Conservation (phyloP, 2,329 filamentous ascomycete genomes). For the Aspergillus melleus region DNA sequence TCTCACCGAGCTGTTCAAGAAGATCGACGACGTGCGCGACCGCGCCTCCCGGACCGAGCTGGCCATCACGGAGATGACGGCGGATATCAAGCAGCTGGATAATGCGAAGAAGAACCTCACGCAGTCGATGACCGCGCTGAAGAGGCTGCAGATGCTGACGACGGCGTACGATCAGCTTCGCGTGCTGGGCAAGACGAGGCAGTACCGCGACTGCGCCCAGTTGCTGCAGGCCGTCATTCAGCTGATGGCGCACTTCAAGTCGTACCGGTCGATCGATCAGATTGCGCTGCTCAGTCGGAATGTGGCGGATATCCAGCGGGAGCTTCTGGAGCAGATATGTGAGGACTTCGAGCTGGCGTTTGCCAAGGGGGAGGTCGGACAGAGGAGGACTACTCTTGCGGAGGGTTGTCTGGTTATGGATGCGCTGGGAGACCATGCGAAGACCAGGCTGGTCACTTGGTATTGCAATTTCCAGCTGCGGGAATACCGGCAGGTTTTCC, state of each 20-base stretch:
- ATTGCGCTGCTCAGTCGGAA: slow-evolving; percentile 91
- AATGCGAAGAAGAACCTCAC: slow-evolving; percentile 96
- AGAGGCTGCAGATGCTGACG: slow-evolving; percentile 96
- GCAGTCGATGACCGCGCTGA: slow-evolving; percentile 94
- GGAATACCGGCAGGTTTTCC: slow-evolving; percentile 93
- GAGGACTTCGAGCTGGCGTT: slow-evolving; percentile 98
- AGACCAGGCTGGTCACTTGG: slow-evolving; percentile 83
- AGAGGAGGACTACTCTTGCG: slow-evolving; percentile 68
- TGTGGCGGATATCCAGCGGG: slow-evolving; percentile 88
- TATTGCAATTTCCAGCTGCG: slow-evolving; percentile 96
- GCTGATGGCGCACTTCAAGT: slow-evolving; percentile 98
- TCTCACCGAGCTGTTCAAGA: slow-evolving; percentile 84
- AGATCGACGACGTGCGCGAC: slow-evolving; percentile 89
- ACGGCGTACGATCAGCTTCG: slow-evolving; percentile 97
- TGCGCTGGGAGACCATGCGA: slow-evolving; percentile 83
- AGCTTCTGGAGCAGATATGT: slow-evolving; percentile 94
- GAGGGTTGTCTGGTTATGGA: slow-evolving; percentile 95
- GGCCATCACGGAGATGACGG: slow-evolving; percentile 97
- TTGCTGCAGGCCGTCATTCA: slow-evolving; percentile 93
- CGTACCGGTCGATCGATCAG: slow-evolving; percentile 95
- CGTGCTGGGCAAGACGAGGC: slow-evolving; percentile 76
- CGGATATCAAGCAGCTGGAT: slow-evolving; percentile 96
- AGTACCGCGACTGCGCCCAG: slow-evolving; percentile 93
- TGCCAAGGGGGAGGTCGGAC: slow-evolving; percentile 77
- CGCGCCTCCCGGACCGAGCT: slow-evolving; percentile 90